Evolutionary conservation across 2,329 filamentous ascomycete species (phyloP).

Genomic region (Trichoderma harzianum): DNA sequence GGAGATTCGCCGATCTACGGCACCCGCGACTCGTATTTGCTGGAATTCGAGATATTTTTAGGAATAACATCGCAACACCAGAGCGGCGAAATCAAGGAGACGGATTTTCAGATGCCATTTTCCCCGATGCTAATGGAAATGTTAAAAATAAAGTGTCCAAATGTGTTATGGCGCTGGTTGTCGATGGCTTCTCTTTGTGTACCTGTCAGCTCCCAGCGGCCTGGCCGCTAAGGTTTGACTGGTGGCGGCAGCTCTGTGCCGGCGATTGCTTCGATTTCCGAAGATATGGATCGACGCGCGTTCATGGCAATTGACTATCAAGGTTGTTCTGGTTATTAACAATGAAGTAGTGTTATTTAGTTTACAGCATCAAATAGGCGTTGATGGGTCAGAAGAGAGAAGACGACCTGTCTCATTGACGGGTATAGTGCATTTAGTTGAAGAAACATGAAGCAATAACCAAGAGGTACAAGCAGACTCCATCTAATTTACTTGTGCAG

Average conservation of each 20-base stretch:
- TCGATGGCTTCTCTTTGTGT: background rate
- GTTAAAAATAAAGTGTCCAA: background rate
- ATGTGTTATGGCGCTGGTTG: background rate
- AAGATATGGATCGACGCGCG: background rate
- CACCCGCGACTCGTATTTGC: background rate
- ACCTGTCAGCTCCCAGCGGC: background rate
- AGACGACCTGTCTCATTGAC: background rate
- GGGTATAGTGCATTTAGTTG: too few species aligned
- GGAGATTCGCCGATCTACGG: background rate
- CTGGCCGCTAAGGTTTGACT: background rate
- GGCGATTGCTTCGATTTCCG: background rate
- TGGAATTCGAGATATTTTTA: background rate
- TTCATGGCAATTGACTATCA: background rate
- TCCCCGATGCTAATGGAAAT: background rate
- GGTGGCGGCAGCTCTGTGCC: constrained; percentile 4
- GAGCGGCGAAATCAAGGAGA: background rate
- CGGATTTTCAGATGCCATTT: background rate
- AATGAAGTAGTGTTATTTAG: too few species aligned
- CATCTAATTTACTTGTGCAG: background rate
- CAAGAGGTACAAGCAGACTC: background rate
- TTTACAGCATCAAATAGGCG: background rate
- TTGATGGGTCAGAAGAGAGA: background rate
- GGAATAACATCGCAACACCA: background rate
- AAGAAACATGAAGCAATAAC: background rate
- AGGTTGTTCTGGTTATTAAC: background rate